Evolutionary conservation across 768 basidiomycete species (phyloP).

Genomic region (Suillus placidus): DNA sequence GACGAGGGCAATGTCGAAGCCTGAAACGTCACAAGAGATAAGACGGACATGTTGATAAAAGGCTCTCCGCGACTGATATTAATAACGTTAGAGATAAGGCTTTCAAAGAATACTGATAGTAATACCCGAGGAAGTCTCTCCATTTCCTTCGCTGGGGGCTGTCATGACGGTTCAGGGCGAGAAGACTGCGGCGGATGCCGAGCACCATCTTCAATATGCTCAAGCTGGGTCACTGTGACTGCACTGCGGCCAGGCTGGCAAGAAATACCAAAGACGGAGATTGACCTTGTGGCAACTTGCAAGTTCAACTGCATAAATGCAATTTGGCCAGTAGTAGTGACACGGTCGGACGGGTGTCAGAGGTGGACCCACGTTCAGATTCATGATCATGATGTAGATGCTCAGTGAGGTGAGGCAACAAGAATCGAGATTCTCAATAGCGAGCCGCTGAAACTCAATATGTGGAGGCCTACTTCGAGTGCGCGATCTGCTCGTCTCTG

Average conservation of each 20-base stretch:
- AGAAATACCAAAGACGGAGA: not conserved
- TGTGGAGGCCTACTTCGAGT: not conserved
- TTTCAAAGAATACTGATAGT: not conserved
- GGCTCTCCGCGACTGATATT: slow-evolving; percentile 1
- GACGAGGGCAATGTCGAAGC: not conserved
- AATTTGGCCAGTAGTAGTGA: not conserved
- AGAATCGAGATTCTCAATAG: not conserved
- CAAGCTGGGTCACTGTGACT: not conserved
- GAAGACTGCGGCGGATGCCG: not conserved
- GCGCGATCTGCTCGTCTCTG: not conserved
- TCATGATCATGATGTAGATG: not conserved
- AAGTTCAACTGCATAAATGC: not conserved
- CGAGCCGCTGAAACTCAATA: not conserved
- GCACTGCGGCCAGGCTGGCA: not conserved
- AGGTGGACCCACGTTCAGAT: not conserved
- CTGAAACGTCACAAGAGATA: not conserved
- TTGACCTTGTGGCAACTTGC: not conserved
- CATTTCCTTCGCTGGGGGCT: not conserved
- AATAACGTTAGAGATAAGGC: slow-evolving; percentile 4
- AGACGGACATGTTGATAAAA: not conserved
- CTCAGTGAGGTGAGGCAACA: not conserved
- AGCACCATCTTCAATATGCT: not conserved
- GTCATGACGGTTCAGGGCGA: not conserved
- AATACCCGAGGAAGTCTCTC: not conserved
- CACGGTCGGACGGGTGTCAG: not conserved